Conservation (phyloP, 805 yeast genomes). For the Starmera pachycereana region DNA sequence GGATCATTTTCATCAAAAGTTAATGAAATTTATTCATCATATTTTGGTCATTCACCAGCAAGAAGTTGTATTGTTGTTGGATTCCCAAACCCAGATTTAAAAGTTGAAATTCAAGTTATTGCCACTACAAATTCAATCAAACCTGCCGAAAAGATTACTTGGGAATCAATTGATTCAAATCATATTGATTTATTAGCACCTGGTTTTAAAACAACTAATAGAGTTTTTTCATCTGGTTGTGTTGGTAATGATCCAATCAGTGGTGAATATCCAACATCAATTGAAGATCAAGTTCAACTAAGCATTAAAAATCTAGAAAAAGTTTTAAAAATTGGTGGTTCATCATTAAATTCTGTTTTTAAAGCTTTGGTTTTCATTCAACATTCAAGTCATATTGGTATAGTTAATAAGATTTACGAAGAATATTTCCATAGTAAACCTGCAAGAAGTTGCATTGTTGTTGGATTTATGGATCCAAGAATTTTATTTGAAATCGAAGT, state of each 20-base stretch:
- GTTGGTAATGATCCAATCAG: constrained; percentile 28
- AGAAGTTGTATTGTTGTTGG: constrained; percentile 31
- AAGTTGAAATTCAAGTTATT: constrained; percentile 37
- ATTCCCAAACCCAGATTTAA: constrained; percentile 24
- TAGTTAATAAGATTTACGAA: constrained; percentile 31
- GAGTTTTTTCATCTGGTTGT: constrained; percentile 32
- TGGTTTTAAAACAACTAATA: constrained; percentile 21
- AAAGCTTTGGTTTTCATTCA: constrained; percentile 35
- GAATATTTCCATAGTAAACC: constrained; percentile 32
- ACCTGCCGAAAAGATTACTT: background rate
- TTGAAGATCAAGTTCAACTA: constrained; percentile 29
- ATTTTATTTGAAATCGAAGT: background rate
- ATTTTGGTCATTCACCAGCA: constrained; percentile 34
- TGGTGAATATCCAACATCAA: constrained; percentile 23
- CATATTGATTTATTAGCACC: constrained; percentile 20
- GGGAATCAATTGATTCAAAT: background rate
- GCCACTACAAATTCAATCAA: constrained; percentile 10
- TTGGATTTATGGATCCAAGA: constrained; percentile 16
- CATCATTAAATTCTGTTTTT: constrained; percentile 29
- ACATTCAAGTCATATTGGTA: constrained; percentile 27
- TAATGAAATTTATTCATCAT: constrained; percentile 30
- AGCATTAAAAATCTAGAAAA: constrained; percentile 31
- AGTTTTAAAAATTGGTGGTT: constrained; percentile 29
- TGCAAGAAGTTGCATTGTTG: constrained; percentile 36
- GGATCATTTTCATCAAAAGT: constrained; percentile 27